Evolutionary conservation across 73 alveolate species (phyloP).

Genomic region (Paraurostyla sp.): DNA sequence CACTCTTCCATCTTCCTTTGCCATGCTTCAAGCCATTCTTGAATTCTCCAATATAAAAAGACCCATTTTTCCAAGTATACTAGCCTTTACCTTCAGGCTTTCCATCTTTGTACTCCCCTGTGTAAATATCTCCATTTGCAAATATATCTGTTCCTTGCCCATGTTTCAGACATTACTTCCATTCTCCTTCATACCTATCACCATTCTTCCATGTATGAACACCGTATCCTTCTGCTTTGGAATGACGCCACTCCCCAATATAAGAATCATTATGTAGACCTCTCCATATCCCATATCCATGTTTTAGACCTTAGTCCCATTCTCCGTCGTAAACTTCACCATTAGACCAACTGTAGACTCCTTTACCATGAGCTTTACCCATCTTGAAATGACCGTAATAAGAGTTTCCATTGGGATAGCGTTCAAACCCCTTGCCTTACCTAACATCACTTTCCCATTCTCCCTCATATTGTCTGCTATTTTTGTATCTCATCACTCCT

Average conservation of each 20-base stretch:
- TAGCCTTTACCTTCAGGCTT: conserved; percentile 82
- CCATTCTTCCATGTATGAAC: conserved; percentile 72
- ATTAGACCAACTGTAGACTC: conserved; percentile 61
- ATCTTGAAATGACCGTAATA: conserved; percentile 45
- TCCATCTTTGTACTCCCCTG: conserved; percentile 80
- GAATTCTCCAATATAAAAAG: conserved; percentile 74
- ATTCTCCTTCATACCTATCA: conserved; percentile 83
- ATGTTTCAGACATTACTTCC: conserved; percentile 73
- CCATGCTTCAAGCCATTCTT: conserved; percentile 80
- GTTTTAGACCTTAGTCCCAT: conserved; percentile 56
- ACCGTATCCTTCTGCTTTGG: conserved; percentile 63
- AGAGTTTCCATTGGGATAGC: conserved; percentile 61
- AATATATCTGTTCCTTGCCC: conserved; percentile 82
- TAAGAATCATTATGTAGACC: conserved; percentile 48
- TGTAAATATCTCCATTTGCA: conserved; percentile 79
- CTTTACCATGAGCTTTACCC: conserved; percentile 70
- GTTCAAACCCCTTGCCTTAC: conserved; percentile 73
- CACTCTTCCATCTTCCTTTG: conserved; percentile 77
- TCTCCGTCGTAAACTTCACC: conserved; percentile 68
- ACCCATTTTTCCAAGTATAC: conserved; percentile 75
- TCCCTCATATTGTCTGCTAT: conserved; percentile 78
- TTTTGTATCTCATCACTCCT: conserved; percentile 68
- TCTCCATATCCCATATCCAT: conserved; percentile 68
- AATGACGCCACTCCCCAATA: conserved; percentile 57
- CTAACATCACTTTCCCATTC: conserved; percentile 77